phyloP scores from a whole-genome alignment of 1,284 basidiomycete species.

The Cryptococcus depauperatus region DNA sequence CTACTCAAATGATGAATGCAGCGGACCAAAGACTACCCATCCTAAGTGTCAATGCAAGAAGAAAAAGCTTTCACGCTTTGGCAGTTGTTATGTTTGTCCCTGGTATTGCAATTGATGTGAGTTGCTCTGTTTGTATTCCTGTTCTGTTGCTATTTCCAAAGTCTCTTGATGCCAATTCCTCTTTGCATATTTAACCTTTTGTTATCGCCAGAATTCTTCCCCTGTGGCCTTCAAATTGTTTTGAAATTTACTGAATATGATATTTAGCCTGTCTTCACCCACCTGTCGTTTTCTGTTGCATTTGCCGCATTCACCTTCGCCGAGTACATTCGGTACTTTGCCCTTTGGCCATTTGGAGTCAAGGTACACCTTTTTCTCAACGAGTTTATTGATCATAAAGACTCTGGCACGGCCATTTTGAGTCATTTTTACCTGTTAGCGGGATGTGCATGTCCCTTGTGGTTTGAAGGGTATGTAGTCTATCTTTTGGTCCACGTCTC shows the following conservation, averaged over 20 bases:
- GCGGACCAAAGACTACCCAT: conserved; percentile 83
- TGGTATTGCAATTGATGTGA: conserved; percentile 81
- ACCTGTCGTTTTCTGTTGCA: conserved; percentile 85
- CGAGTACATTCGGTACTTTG: conserved; percentile 96
- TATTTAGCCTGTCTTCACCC: conserved; percentile 91
- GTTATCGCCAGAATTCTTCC: no score
- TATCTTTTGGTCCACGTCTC: background rate
- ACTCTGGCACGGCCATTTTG: conserved; percentile 90
- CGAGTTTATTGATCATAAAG: conserved; percentile 94
- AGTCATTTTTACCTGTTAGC: conserved; percentile 96
- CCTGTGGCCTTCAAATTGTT: no score
- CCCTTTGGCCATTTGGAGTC: conserved; percentile 91
- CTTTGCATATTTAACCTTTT: no score
- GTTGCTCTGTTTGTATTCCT: conserved; percentile 44
- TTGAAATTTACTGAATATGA: no score
- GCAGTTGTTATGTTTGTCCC: conserved; percentile 95
- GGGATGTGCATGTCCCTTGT: conserved; percentile 85
- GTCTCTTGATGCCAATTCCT: no score
- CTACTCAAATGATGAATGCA: conserved; percentile 74
- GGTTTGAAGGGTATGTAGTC: conserved; percentile 78
- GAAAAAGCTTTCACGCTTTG: conserved; percentile 95
- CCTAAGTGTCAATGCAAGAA: conserved; percentile 81
- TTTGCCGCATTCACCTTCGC: conserved; percentile 92
- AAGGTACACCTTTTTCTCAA: conserved; percentile 91
- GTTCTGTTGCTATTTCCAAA: background rate